A percentile compares a stretch with the other conserved stretches of the same genome.
Conservation (phyloP, 2,329 filamentous ascomycete species). For the Arthrocladium fulminans region DNA sequence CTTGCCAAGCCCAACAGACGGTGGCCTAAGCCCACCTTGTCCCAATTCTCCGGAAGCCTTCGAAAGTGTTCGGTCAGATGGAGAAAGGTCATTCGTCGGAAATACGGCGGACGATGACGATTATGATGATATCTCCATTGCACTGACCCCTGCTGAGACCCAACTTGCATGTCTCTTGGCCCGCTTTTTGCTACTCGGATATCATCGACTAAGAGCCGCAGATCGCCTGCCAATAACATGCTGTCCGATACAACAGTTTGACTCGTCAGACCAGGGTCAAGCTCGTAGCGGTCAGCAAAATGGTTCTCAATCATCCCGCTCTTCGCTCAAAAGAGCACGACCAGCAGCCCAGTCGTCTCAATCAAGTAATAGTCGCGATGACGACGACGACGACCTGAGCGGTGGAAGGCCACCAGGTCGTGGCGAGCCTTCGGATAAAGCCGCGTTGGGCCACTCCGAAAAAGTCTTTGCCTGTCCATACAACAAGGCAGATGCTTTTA, state of each 20-base stretch:
- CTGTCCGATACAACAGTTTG: neutral
- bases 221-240: neutral
- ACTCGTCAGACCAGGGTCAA: neutral
- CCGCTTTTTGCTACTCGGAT: neutral
- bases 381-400: neutral
- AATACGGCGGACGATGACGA: neutral
- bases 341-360: no score
- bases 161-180: neutral
- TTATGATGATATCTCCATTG: neutral
- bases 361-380: no score
- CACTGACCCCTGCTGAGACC: neutral
- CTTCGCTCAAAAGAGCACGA: no score
- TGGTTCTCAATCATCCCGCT: neutral
- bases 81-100: neutral
- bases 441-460: neutral
- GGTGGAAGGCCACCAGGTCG: neutral
- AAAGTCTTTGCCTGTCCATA: slow-evolving; percentile 31
- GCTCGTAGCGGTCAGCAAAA: neutral
- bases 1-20: no score
- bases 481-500: slow-evolving; percentile 16
- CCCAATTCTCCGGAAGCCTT: neutral
- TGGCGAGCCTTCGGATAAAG: neutral
- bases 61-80: neutral
- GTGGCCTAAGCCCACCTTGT: no score
- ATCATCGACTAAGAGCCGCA: neutral